Evolutionary conservation across 331 rosid genomes (phyloP), one percentile per base, ranked within the genome.

Genomic region (Malus hybrid): DNA sequence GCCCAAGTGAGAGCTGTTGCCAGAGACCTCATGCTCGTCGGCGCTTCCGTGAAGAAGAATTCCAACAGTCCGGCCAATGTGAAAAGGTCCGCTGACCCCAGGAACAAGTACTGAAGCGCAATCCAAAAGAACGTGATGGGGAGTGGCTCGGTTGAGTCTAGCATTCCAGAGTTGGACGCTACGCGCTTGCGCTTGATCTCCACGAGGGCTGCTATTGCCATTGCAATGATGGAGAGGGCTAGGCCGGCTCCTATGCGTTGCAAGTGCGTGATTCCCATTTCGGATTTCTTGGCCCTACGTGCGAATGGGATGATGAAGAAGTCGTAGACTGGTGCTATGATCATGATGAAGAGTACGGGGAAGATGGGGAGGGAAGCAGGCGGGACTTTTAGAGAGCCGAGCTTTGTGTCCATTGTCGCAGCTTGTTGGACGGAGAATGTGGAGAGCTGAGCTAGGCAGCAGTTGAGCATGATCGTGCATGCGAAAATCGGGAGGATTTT

Each of bases 51-150:
- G 86, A 95, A 95, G 96, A 92, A 95, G 61, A 92, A 95, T 14
- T 95, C 99, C 64, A 95, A 46, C 50, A 93, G 76, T 9, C 99
- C 99, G 1, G 97, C 96, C 61, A 95, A 72, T 22, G 97, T 85
- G 92, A 95, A 95, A n/a, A 95, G 93, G 83, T 95, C 99, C 6
- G 99, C 99, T 0, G 99, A 95, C 0, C 99, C 99, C 0, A 95
- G 91, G 64, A 92, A 92, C 52, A 95, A 73, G 86, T 87, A 92
- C 79, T 95, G 99, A 16, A 95, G 64, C 16, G 93, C 97, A 36
- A 95, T 86, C 99, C 99, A 95, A 55, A 95, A 78, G 86, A 95
- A 90, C 22, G 97, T 70, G 68, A 95, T 83, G 12, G 96, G 97
- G 8, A 95, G 60, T 18, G 96, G 92, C 6, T 78, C 52, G 5